Conservation (phyloP, 495 filamentous ascomycete genomes). For the Neurospora terricola region DNA sequence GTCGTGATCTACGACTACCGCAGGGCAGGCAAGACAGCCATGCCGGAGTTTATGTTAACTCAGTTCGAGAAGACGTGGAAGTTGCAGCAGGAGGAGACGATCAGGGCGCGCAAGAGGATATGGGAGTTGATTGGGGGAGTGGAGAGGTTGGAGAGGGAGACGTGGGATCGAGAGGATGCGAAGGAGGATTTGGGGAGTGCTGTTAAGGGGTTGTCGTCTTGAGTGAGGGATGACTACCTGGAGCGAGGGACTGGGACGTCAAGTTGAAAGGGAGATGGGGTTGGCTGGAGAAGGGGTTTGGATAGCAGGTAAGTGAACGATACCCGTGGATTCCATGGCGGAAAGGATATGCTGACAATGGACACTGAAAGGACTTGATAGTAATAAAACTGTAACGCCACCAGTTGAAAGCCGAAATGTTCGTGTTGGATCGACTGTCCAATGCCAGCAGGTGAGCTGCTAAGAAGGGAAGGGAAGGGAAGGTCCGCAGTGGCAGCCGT, state of each 20-base stretch:
- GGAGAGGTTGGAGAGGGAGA: conserved; percentile 53
- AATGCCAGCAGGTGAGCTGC: neutral
- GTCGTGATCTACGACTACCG: conserved; percentile 80
- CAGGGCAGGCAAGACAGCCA: conserved; percentile 40
- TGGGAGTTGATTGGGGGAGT: conserved; percentile 46
- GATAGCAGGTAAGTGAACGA: neutral
- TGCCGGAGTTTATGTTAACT: conserved; percentile 58
- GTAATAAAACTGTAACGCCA: neutral
- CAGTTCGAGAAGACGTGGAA: conserved; percentile 55
- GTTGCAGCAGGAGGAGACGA: conserved; percentile 54
- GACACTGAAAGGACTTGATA: neutral
- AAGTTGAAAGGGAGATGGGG: neutral
- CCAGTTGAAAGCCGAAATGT: neutral
- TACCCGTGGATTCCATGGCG: neutral
- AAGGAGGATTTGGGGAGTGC: conserved; percentile 60
- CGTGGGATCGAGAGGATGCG: conserved; percentile 64
- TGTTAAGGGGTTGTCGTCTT: neutral
- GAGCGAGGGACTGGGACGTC: neutral
- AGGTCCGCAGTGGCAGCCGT: too few relatives aligned
- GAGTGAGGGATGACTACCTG: neutral
- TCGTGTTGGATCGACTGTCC: neutral
- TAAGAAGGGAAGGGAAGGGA: neutral
- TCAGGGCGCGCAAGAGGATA: conserved; percentile 35
- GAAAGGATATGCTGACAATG: neutral
- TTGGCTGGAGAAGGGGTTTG: neutral